These are phyloP conservation scores for Ascochyta rabiei DNA, from an alignment of 2,329 filamentous ascomycete species.

Conservation along the genomic window DNA sequence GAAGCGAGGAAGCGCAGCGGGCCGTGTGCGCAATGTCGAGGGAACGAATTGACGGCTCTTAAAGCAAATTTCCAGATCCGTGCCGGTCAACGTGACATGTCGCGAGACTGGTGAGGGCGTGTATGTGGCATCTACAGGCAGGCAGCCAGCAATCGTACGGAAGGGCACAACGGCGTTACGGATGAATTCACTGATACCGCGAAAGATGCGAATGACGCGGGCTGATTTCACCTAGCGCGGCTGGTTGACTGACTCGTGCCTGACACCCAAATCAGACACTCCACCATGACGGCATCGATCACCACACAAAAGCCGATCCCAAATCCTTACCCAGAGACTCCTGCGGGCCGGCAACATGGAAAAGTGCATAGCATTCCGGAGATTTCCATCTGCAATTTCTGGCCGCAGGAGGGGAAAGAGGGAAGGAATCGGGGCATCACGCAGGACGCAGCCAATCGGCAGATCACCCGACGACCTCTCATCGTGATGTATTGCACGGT, in stretches of 20 bases:
- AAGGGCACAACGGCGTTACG: conserved; percentile 7
- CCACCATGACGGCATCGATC: conserved; percentile 18
- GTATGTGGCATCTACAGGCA: neutral
- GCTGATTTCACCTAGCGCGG: conserved; percentile 11
- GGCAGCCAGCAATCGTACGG: neutral
- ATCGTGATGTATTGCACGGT: conserved; percentile 2
- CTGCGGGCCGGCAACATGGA: conserved; percentile 4
- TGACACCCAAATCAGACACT: conserved; percentile 2
- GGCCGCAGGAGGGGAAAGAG: neutral
- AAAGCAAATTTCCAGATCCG: neutral
- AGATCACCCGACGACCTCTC: neutral
- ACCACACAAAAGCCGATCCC: conserved; percentile 15
- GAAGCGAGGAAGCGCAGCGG: neutral
- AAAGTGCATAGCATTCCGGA: conserved; percentile 6
- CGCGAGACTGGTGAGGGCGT: neutral
- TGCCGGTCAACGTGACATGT: conserved; percentile 3
- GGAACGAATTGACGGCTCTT: conserved; percentile 1
- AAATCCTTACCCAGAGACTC: neutral
- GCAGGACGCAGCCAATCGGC: conserved; percentile 9
- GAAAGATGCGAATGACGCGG: conserved; percentile 16
- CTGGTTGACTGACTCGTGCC: conserved; percentile 14
- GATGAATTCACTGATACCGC: conserved; percentile 12
- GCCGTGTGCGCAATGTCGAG: conserved; percentile 3
- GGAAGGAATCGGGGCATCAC: neutral
- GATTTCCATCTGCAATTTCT: conserved; percentile 4